Percentiles rank a stretch among this genome's conserved stretches.
Evolutionary conservation across 2,329 filamentous ascomycete genomes (phyloP).

Genomic region (Sporothrix brasiliensis): DNA sequence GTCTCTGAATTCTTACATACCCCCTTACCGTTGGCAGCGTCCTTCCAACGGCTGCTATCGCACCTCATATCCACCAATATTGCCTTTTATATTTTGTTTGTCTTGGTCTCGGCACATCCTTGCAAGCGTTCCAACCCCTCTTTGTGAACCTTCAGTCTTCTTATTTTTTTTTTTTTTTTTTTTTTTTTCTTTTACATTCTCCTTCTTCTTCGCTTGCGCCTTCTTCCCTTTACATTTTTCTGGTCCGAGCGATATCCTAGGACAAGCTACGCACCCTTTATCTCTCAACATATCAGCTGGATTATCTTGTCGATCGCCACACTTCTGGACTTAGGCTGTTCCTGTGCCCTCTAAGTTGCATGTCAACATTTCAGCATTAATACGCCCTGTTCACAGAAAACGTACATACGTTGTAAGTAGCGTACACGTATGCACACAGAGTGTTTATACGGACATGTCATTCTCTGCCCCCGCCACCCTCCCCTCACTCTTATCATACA

Average conservation of each 20-base stretch:
- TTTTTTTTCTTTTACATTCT: not conserved
- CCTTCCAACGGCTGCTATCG: slow-evolving; percentile 31
- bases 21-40: slow-evolving; percentile 36
- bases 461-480: not conserved
- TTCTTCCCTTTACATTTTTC: slow-evolving; percentile 29
- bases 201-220: not conserved
- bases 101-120: slow-evolving; percentile 9
- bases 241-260: not conserved
- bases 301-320: slow-evolving; percentile 43
- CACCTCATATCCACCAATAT: not conserved
- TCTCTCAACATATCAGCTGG: slow-evolving; percentile 39
- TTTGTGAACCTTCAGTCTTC: too few relatives aligned
- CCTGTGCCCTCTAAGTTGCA: slow-evolving; percentile 37
- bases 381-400: slow-evolving; percentile 18
- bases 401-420: slow-evolving; percentile 13
- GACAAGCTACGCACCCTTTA: not conserved
- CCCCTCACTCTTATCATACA: not conserved
- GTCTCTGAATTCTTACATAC: slow-evolving; percentile 20
- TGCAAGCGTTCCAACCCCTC: not conserved
- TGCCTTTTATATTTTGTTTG: not conserved
- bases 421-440: not conserved
- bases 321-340: slow-evolving; percentile 39
- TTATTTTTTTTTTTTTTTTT: too few relatives aligned
- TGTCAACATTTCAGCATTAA: slow-evolving; percentile 31
- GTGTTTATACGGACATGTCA: not conserved